Evolutionary conservation across 768 basidiomycete genomes (phyloP).

Genomic region (Pleurotus tuoliensis): DNA sequence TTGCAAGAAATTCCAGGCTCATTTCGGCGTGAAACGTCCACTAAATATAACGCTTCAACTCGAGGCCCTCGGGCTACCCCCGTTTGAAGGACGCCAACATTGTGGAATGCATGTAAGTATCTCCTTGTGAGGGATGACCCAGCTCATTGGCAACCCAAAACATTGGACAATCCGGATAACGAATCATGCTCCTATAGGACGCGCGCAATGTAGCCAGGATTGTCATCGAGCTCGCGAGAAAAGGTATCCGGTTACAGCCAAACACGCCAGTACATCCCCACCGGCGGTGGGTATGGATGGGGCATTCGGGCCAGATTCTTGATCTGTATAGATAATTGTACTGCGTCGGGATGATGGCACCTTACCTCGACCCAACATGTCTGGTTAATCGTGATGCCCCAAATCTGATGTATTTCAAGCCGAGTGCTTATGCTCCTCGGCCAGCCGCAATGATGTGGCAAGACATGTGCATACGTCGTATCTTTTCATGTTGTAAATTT

Average conservation of each 20-base stretch:
- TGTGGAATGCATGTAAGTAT: conserved; percentile 85
- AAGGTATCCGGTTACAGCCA: conserved; percentile 63
- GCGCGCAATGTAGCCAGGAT: conserved; percentile 86
- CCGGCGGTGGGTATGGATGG: conserved; percentile 86
- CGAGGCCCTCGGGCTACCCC: conserved; percentile 60
- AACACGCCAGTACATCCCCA: conserved; percentile 68
- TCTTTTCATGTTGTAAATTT: too few species aligned
- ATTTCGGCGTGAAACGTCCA: conserved; percentile 27
- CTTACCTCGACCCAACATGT: background rate
- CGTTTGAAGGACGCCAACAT: conserved; percentile 83
- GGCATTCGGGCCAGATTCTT: conserved; percentile 63
- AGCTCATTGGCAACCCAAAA: conserved; percentile 11
- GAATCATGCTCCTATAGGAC: conserved; percentile 50
- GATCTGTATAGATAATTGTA: conserved; percentile 27
- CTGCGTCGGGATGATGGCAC: background rate
- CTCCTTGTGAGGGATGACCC: conserved; percentile 10
- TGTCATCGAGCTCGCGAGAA: conserved; percentile 69
- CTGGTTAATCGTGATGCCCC: too few species aligned
- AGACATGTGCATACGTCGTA: too few species aligned
- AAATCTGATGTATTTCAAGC: too few species aligned
- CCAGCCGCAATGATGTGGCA: too few species aligned
- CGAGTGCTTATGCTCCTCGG: too few species aligned
- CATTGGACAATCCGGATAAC: conserved; percentile 5
- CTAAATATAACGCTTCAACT: conserved; percentile 78
- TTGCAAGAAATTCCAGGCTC: conserved; percentile 16